phyloP scores from a whole-genome alignment of 306 rosid genomes.

The Vigna nakashimae region DNA sequence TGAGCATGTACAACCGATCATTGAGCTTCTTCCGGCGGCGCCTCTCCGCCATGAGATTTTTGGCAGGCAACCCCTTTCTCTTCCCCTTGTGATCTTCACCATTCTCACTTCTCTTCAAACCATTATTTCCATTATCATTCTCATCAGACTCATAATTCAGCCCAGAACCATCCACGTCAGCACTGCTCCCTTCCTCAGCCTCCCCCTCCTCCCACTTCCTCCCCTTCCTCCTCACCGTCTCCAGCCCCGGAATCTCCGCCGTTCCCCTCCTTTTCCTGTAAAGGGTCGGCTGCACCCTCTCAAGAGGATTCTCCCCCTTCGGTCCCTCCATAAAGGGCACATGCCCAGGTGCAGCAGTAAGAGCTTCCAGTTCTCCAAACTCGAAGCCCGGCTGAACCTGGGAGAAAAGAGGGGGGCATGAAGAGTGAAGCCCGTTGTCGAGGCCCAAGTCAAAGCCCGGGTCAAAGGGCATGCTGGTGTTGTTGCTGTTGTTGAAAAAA shows the following conservation, averaged over 20 bases:
- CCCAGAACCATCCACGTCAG: slow-evolving; percentile 60
- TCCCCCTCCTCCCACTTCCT: slow-evolving; percentile 57
- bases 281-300: slow-evolving; percentile 67
- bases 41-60: slow-evolving; percentile 98
- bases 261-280: slow-evolving; percentile 72
- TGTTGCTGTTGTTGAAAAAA: slow-evolving; percentile 46
- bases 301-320: slow-evolving; percentile 57
- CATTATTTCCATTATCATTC: slow-evolving; percentile 42
- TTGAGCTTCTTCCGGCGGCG: slow-evolving; percentile 96
- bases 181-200: slow-evolving; percentile 60
- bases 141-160: slow-evolving; percentile 90
- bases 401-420: slow-evolving; percentile 47
- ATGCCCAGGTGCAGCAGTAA: slow-evolving; percentile 45
- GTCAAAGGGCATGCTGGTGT: slow-evolving; percentile 51
- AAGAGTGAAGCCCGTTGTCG: slow-evolving; percentile 52
- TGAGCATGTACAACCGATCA: slow-evolving; percentile 94
- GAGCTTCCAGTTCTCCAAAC: slow-evolving; percentile 50
- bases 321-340: slow-evolving; percentile 57
- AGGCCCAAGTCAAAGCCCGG: slow-evolving; percentile 63
- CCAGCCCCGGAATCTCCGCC: slow-evolving; percentile 61
- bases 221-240: slow-evolving; percentile 56
- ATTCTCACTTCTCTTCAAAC: slow-evolving; percentile 57
- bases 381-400: slow-evolving; percentile 57
- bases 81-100: slow-evolving; percentile 81
- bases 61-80: slow-evolving; percentile 92